Base-by-base conservation (phyloP, 345 rosid genomes). In the Hibiscus trionum region DNA sequence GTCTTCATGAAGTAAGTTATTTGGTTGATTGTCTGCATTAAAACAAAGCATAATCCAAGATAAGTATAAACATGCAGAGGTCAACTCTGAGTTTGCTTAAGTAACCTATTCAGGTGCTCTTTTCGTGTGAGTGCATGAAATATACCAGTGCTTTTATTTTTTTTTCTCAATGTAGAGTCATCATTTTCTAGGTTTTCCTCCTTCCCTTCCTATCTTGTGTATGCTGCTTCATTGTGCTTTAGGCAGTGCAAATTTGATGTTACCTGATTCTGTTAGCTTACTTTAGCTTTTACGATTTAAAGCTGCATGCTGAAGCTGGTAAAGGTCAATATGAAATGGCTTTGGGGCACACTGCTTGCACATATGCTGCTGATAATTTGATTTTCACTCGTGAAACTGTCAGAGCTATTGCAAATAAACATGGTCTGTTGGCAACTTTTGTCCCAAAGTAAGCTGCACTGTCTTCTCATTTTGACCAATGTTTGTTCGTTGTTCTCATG, bases 301-400 rank as follows among this genome's bases (percentile, higher is more conserved):
- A 94, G 98, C 71, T 94, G 63, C 98, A 91, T 78, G 84, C 90
- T 24, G 98, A 94, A 86, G 82, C 93, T 74, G 98, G 95, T 73
- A 88, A 87, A 80, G 98, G 98, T 70, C 98, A 94, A 77, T 88
- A 84, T 82, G 98, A 94, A 83, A 55, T 91, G 46, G 88, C 92
- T 65, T 57, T 94, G 63, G 97, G 87, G 60, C 85, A 94, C 77
- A 79, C 84, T 50, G 29, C 81, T 27, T 78, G 91, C 74, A 39
- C 77, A 14, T n/a, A 50, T 58, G 90, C 98, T 71, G 96, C 98
- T 12, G 96, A 94, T 76, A 84, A 90, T 66, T 81, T 94, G 80
- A 86, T 94, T 63, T 91, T 81, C 77, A 75, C 91, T 4, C 97
- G 93, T 3, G 27, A 55, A 55, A 8, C 11, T 17, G 27, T 55